These are phyloP conservation scores for Rhodotorula sphaerocarpa DNA, from an alignment of 768 basidiomycete species.

Conservation along the genomic window DNA sequence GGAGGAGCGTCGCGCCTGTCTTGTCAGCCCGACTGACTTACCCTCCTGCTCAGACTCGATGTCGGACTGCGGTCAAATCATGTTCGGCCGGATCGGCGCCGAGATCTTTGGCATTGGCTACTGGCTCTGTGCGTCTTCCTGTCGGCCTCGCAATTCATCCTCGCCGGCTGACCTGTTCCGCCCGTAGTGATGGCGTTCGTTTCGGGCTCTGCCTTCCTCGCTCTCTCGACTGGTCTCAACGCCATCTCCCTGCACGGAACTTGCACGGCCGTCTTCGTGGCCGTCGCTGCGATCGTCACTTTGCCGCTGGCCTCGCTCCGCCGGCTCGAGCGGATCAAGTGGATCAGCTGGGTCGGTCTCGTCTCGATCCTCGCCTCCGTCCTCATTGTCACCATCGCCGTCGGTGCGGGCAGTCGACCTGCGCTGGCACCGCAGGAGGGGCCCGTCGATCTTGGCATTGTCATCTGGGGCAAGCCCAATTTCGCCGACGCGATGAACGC, in stretches of 20 bases:
- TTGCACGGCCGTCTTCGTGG: conserved; percentile 44
- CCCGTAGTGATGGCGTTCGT: conserved; percentile 28
- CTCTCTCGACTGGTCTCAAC: conserved; percentile 44
- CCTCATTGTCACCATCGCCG: conserved; percentile 36
- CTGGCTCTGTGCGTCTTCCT: conserved; percentile 19
- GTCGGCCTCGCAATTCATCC: too few relatives aligned
- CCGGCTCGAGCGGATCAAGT: conserved; percentile 41
- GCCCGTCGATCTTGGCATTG: conserved; percentile 35
- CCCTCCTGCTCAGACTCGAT: too few relatives aligned
- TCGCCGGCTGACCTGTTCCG: too few relatives aligned
- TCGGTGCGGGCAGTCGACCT: conserved; percentile 38
- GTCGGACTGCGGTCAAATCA: conserved; percentile 16
- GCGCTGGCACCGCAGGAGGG: conserved; percentile 37
- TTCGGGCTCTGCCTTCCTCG: conserved; percentile 41
- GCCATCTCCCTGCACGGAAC: conserved; percentile 42
- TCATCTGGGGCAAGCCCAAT: conserved; percentile 23
- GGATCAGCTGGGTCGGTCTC: conserved; percentile 40
- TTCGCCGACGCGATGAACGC: conserved; percentile 42
- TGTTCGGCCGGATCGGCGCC: conserved; percentile 15
- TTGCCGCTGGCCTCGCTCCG: conserved; percentile 38
- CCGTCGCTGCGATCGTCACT: conserved; percentile 39
- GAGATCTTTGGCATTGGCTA: conserved; percentile 22
- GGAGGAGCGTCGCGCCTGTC: too few relatives aligned
- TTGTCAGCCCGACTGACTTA: too few relatives aligned
- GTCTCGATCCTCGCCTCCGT: conserved; percentile 33